A percentile compares a stretch with the other conserved stretches of the same genome.
phyloP scores from a whole-genome alignment of 306 rosid species.

The Argentina anserina region DNA sequence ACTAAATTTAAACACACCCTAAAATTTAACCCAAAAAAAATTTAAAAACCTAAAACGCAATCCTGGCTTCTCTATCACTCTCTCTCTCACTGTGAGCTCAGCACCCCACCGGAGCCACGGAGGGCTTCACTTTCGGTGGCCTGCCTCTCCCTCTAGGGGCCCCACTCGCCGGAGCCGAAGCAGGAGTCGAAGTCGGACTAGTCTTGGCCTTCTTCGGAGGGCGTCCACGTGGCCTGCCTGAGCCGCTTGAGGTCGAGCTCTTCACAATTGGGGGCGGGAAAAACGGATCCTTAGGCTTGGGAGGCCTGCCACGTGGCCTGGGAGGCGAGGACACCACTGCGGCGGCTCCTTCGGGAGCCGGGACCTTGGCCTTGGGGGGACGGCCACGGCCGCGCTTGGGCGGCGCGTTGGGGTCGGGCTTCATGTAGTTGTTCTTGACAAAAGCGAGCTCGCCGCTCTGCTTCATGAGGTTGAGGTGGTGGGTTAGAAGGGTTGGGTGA shows the following conservation, averaged over 20 bases:
- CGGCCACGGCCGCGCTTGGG: conserved; percentile 55
- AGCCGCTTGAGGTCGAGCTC: conserved; percentile 15
- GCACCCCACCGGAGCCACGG: conserved; percentile 41
- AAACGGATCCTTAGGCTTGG: conserved; percentile 44
- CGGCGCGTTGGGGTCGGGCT: conserved; percentile 49
- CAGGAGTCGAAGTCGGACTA: conserved; percentile 6
- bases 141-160: conserved; percentile 50
- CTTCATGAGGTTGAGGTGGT: conserved; percentile 40
- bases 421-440: conserved; percentile 48
- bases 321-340: conserved; percentile 21
- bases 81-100: conserved; percentile 24
- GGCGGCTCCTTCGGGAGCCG: conserved; percentile 15
- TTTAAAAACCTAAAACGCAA: background rate
- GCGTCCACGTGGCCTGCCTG: conserved; percentile 60
- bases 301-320: conserved; percentile 51
- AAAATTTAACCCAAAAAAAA: conserved; percentile 5
- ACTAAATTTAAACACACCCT: conserved; percentile 8
- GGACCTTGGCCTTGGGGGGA: conserved; percentile 41
- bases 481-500: conserved; percentile 35
- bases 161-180: conserved; percentile 17
- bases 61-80: background rate
- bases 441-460: conserved; percentile 39
- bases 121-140: conserved; percentile 55
- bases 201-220: conserved; percentile 50
- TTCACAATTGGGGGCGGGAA: conserved; percentile 33